A percentile compares a stretch with the other conserved stretches of the same genome.
phyloP scores from a whole-genome alignment of 2,329 filamentous ascomycete genomes.

The Penicillium hesseltinei region DNA sequence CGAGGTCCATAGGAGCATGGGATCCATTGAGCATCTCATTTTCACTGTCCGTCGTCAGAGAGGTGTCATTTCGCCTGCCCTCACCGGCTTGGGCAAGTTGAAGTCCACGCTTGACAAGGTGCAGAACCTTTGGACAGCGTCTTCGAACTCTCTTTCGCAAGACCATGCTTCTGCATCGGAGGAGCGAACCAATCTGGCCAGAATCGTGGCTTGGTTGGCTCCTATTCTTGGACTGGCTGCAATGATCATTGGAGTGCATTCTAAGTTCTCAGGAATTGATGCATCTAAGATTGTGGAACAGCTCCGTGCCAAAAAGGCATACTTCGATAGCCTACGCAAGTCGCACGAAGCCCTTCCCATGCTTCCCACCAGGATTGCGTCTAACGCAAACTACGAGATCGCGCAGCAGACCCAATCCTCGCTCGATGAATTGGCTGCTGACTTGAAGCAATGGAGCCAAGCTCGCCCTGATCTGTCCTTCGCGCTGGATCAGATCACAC shows the following conservation, averaged over 20 bases:
- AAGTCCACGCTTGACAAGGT: constrained; percentile 32
- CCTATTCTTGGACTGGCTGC: constrained; percentile 64
- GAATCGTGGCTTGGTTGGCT: constrained; percentile 59
- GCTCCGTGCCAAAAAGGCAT: constrained; percentile 53
- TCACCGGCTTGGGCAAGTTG: constrained; percentile 32
- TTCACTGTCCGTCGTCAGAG: constrained; percentile 48
- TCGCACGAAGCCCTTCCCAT: constrained; percentile 45
- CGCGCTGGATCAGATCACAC: constrained; percentile 62
- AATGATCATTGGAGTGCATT: constrained; percentile 65
- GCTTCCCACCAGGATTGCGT: constrained; percentile 54
- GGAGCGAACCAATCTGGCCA: constrained; percentile 27
- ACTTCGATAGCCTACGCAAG: constrained; percentile 47
- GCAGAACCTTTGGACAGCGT: constrained; percentile 33
- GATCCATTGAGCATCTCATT: constrained; percentile 83
- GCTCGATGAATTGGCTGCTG: constrained; percentile 31
- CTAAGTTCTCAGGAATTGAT: constrained; percentile 58
- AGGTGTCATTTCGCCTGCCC: constrained; percentile 32
- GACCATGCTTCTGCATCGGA: constrained; percentile 14
- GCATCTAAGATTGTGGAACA: constrained; percentile 47
- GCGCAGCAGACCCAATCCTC: constrained; percentile 29
- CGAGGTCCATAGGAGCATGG: constrained; percentile 74
- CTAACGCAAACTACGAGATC: constrained; percentile 28
- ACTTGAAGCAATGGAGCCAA: constrained; percentile 47
- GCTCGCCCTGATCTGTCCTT: constrained; percentile 62
- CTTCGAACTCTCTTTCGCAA: constrained; percentile 26